These are phyloP conservation scores for Auricularia heimuer DNA, from an alignment of 768 basidiomycete species.

Conservation along the genomic window DNA sequence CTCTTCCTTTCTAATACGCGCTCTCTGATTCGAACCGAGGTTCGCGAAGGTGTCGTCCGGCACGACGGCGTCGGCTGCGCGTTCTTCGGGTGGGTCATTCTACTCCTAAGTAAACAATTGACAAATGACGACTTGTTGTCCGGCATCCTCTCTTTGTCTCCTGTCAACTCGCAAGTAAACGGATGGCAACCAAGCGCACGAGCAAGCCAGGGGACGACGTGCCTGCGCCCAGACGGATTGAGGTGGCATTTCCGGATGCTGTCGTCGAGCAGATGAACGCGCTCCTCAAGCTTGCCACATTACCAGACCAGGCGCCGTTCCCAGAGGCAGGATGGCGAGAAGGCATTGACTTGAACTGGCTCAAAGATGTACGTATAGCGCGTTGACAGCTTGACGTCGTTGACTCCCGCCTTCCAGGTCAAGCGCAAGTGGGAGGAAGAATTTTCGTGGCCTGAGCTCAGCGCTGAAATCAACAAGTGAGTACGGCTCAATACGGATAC, in stretches of 20 bases:
- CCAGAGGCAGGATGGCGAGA: constrained; percentile 4
- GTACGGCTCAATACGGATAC: not conserved
- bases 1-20: too few species aligned
- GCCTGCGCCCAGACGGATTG: not conserved
- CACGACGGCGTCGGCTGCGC: too few species aligned
- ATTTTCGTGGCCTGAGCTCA: constrained; percentile 7
- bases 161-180: not conserved
- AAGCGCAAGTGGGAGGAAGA: constrained; percentile 8
- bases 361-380: not conserved
- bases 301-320: constrained; percentile 7
- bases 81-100: too few species aligned
- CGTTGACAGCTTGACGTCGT: not conserved
- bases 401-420: not conserved
- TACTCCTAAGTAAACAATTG: too few species aligned
- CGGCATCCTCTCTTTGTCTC: not conserved
- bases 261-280: constrained; percentile 6
- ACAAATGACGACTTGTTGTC: too few species aligned
- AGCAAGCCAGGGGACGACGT: not conserved
- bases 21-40: too few species aligned
- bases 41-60: too few species aligned
- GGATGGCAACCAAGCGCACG: not conserved
- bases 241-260: not conserved
- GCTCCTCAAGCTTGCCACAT: not conserved
- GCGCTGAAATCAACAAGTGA: constrained; percentile 2
- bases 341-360: constrained; percentile 7